These are phyloP conservation scores for Nicotiana undulata DNA, from an alignment of 257 asterid genomes.

Conservation along the genomic window DNA sequence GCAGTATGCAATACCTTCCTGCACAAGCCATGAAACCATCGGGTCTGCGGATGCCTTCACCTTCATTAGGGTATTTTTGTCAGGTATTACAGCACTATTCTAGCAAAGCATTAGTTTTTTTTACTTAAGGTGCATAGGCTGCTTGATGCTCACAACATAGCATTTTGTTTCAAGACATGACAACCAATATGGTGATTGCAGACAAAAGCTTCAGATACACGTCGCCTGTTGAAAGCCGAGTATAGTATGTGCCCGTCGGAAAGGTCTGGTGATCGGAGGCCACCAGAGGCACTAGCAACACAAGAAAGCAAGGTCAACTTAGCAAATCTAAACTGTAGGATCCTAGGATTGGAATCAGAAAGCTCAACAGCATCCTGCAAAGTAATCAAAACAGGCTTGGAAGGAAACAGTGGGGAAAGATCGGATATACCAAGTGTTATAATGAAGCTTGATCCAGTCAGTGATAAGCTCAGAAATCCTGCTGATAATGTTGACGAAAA, in stretches of 20 bases:
- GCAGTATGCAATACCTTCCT: slow-evolving; percentile 26
- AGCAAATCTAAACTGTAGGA: slow-evolving; percentile 19
- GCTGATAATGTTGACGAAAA: slow-evolving; percentile 15
- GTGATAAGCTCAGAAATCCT: slow-evolving; percentile 12
- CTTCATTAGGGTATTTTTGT: slow-evolving; percentile 78
- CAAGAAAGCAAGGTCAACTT: slow-evolving; percentile 16
- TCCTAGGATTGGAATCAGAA: slow-evolving; percentile 26
- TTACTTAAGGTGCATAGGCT: slow-evolving; percentile 20
- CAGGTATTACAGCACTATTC: slow-evolving; percentile 44
- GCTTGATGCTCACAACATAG: neutral
- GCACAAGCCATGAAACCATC: slow-evolving; percentile 52
- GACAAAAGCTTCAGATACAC: slow-evolving; percentile 54
- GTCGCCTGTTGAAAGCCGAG: slow-evolving; percentile 27
- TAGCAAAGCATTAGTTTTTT: neutral
- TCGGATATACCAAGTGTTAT: slow-evolving; percentile 20
- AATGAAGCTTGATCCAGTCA: slow-evolving; percentile 13
- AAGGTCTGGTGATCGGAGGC: slow-evolving; percentile 31
- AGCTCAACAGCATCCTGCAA: slow-evolving; percentile 24
- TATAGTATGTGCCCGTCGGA: slow-evolving; percentile 26
- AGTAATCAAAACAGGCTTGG: slow-evolving; percentile 24
- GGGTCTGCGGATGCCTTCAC: slow-evolving; percentile 92
- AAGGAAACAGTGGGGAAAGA: slow-evolving; percentile 17
- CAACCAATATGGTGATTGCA: slow-evolving; percentile 26
- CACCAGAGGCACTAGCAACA: slow-evolving; percentile 22
- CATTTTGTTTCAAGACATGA: neutral